Evolutionary conservation across 1,284 basidiomycete species (phyloP), one percentile per base, ranked within the genome.

Genomic region (Ceratobasidium sp.): DNA sequence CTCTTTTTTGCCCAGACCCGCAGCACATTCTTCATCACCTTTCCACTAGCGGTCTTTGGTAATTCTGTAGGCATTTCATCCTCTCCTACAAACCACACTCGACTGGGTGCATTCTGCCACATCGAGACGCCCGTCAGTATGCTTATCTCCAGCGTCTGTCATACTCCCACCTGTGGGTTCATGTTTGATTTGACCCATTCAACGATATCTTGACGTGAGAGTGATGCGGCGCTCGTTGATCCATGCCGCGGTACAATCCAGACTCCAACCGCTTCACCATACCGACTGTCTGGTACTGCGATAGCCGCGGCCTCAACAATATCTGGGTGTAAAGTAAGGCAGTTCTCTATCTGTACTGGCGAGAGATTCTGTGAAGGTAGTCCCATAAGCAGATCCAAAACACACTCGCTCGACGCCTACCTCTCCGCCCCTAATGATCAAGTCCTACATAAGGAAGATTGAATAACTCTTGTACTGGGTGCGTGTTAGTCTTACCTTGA

Each of bases 381-480:
- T 13, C 25, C 17, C 20, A 43, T 52, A 10, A 7, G 45, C 4
- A 0, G 25, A 34, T 34, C 12, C 22, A 22, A 32, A 12, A n/a
- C 7, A 38, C 49, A 4, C n/a, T n/a, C n/a, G n/a, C n/a, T n/a
- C n/a, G n/a, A n/a, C n/a, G 47, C 73, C 13, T 72, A 88, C 88
- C 82, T 94, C 91, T 73, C 92, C 93, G 29, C 92, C 92, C 20
- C 93, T 88, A 73, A 94, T 94, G 76, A 95, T 93, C 57, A 94
- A 85, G 76, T 94, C 93, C 85, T 90, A 77, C 47, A 53, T 20
- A 20, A 7, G 45, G 45, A 47, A 70, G 64, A 71, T 12, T 47
- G n/a, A 7, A 68, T 64, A 56, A 54, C n/a, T 25, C 15, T 1
- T 67, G 71, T n/a, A n/a, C n/a, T n/a, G n/a, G n/a, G n/a, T n/a